A percentile compares a stretch with the other conserved stretches of the same genome.
These are phyloP conservation scores for Plasmodium yoelii DNA, from an alignment of 169 alveolate genomes.

Conservation along the genomic window DNA sequence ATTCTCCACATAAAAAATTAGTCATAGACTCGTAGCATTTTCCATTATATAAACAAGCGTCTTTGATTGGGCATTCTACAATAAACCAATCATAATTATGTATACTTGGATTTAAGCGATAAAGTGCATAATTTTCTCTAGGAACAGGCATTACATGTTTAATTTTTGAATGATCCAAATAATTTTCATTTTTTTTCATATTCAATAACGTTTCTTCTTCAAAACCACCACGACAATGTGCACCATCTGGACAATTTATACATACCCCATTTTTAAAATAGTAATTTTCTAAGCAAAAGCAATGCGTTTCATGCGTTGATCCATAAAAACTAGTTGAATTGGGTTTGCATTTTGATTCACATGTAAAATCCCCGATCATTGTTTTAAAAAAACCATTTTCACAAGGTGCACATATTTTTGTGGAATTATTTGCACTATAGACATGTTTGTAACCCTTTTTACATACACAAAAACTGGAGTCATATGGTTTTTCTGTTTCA, in stretches of 20 bases:
- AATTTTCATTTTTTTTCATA: conserved; percentile 72
- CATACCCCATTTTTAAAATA: conserved; percentile 80
- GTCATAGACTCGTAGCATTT: conserved; percentile 82
- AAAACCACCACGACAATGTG: conserved; percentile 81
- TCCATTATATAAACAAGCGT: conserved; percentile 78
- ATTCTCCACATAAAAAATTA: conserved; percentile 83
- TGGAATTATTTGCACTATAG: conserved; percentile 38
- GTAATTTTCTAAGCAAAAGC: conserved; percentile 80
- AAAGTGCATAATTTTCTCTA: conserved; percentile 76
- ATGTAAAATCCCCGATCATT: conserved; percentile 78
- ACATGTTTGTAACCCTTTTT: conserved; percentile 70
- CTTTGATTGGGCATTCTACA: conserved; percentile 79
- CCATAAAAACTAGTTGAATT: conserved; percentile 79
- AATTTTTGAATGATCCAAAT: conserved; percentile 58
- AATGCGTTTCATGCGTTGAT: conserved; percentile 79
- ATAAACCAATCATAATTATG: conserved; percentile 80
- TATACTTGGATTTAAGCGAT: conserved; percentile 69
- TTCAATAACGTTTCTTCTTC: conserved; percentile 57
- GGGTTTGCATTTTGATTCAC: conserved; percentile 81
- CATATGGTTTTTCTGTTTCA: conserved; percentile 85
- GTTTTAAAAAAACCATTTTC: conserved; percentile 80
- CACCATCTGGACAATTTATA: conserved; percentile 82
- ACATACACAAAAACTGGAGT: conserved; percentile 62
- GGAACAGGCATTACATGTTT: conserved; percentile 83
- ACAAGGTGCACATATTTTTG: conserved; percentile 81